Conservation (phyloP, 176 grass and related monocot genomes). For the Aegilops tauschii region DNA sequence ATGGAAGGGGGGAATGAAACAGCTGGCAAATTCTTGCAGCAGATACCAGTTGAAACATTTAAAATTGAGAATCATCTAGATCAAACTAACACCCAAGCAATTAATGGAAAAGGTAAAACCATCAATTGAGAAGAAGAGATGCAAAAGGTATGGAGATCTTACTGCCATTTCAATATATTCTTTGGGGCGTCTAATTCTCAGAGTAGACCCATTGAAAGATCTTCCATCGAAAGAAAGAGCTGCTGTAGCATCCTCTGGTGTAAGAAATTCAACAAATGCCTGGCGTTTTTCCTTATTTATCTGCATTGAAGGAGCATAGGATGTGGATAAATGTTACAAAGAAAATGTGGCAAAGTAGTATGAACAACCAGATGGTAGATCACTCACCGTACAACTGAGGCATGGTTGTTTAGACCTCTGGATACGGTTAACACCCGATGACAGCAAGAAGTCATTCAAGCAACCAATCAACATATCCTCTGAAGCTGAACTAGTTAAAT, state of each 20-base stretch:
- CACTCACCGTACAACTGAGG: constrained; percentile 75
- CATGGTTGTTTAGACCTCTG: constrained; percentile 76
- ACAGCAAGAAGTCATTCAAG: constrained; percentile 77
- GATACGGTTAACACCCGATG: constrained; percentile 40
- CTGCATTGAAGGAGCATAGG: constrained; percentile 42
- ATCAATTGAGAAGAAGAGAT: constrained; percentile 19
- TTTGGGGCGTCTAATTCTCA: constrained; percentile 90
- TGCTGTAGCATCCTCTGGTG: constrained; percentile 88
- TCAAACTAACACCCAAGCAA: constrained; percentile 13
- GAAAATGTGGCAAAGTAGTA: constrained; percentile 8
- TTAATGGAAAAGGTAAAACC: constrained; percentile 11
- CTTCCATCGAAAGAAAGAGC: constrained; percentile 92
- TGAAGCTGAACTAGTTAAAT: constrained; percentile 62
- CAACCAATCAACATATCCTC: constrained; percentile 70
- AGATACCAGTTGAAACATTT: background rate
- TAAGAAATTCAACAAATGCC: constrained; percentile 95
- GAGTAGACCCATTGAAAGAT: constrained; percentile 56
- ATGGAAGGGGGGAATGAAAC: background rate
- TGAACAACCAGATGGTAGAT: background rate
- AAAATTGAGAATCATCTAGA: background rate
- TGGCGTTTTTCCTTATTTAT: constrained; percentile 94
- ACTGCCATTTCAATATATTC: constrained; percentile 87
- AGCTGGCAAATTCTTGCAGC: background rate
- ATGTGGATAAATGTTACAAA: constrained; percentile 10
- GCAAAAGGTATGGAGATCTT: constrained; percentile 45